Conservation (phyloP, 345 rosid species). For the Laguncularia racemosa region DNA sequence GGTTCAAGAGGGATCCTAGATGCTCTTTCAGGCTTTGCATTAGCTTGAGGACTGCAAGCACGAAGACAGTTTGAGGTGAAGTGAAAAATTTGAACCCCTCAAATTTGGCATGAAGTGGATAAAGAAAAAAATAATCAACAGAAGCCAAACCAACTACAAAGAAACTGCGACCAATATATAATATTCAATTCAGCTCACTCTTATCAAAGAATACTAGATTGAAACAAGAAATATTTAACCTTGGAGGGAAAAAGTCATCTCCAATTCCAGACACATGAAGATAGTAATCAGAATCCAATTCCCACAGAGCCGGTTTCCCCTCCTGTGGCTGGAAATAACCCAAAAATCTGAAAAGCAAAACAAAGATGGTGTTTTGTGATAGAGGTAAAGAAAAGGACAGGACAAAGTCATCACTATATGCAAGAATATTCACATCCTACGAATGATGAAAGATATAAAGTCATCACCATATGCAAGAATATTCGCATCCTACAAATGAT, state of each 20-base stretch:
- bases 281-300: conserved; percentile 94
- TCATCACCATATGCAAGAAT: no score
- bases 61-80: not conserved
- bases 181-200: no score
- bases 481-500: no score
- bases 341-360: conserved; percentile 58
- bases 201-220: no score
- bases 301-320: conserved; percentile 99
- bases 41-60: conserved; percentile 24
- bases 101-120: not conserved
- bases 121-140: not conserved
- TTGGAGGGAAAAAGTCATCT: conserved; percentile 63
- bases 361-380: conserved; percentile 10
- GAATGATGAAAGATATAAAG: no score
- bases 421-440: no score
- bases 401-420: no score
- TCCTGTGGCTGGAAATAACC: conserved; percentile 95
- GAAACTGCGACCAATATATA: no score
- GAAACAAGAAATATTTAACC: conserved; percentile 25
- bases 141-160: no score
- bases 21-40: conserved; percentile 36
- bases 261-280: conserved; percentile 89
- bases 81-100: not conserved
- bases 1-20: conserved; percentile 61
- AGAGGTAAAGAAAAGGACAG: conserved; percentile 6